These are phyloP conservation scores for Aspergillus terreus DNA, from an alignment of 2,329 filamentous ascomycete species.

Conservation along the genomic window DNA sequence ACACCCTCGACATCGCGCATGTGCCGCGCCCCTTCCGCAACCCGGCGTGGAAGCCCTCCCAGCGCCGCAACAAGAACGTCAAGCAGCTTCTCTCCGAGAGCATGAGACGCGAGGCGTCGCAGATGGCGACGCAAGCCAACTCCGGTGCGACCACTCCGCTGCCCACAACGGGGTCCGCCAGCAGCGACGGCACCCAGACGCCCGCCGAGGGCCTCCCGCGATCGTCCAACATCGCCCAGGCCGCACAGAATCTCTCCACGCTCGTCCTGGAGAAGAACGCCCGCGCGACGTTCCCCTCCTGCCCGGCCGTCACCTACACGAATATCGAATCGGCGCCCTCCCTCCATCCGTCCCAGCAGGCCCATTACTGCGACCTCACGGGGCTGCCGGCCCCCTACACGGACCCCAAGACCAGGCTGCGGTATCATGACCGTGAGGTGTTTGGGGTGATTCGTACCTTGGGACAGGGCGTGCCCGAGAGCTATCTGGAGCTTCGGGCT, in stretches of 20 bases:
- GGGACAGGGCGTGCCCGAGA: slow-evolving; percentile 78
- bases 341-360: slow-evolving; percentile 70
- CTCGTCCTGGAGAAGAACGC: slow-evolving; percentile 81
- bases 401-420: slow-evolving; percentile 88
- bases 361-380: slow-evolving; percentile 93
- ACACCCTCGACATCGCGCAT: slow-evolving; percentile 85
- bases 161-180: slow-evolving; percentile 29
- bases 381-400: slow-evolving; percentile 87
- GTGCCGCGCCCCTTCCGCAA: slow-evolving; percentile 89
- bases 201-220: slow-evolving; percentile 43
- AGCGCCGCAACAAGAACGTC: slow-evolving; percentile 97
- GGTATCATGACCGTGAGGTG: slow-evolving; percentile 91
- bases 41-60: slow-evolving; percentile 82
- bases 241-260: slow-evolving; percentile 79
- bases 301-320: slow-evolving; percentile 80
- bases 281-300: slow-evolving; percentile 44
- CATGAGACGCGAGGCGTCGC: slow-evolving; percentile 82
- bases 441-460: slow-evolving; percentile 78
- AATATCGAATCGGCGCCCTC: slow-evolving; percentile 95
- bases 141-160: slow-evolving; percentile 72
- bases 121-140: slow-evolving; percentile 76
- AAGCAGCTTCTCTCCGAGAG: slow-evolving; percentile 93
- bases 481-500: slow-evolving; percentile 82
- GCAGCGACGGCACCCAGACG: slow-evolving; percentile 40
- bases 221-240: slow-evolving; percentile 75